phyloP scores from a whole-genome alignment of 306 rosid genomes.

The Gynostemma pentaphyllum region DNA sequence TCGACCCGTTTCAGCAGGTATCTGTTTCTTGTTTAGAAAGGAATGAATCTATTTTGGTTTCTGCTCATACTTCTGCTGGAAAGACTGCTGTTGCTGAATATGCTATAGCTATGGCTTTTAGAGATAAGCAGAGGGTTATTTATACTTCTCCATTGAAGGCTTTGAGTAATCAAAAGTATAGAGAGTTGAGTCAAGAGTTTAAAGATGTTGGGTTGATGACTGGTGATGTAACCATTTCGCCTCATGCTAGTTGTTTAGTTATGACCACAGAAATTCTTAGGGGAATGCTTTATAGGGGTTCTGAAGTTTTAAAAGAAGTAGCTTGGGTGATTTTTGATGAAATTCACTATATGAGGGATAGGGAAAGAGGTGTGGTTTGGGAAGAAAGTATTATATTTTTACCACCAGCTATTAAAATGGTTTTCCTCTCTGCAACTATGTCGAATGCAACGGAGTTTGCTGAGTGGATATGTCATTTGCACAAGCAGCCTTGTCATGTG shows the following conservation, averaged over 20 bases:
- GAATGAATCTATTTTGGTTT: slow-evolving; percentile 79
- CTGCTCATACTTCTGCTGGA: slow-evolving; percentile 97
- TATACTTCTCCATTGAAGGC: slow-evolving; percentile 92
- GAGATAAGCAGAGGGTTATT: slow-evolving; percentile 78
- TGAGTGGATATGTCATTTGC: slow-evolving; percentile 86
- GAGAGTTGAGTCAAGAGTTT: slow-evolving; percentile 81
- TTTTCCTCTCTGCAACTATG: slow-evolving; percentile 89
- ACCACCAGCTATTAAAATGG: slow-evolving; percentile 92
- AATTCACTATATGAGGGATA: slow-evolving; percentile 92
- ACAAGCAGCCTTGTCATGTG: slow-evolving; percentile 91
- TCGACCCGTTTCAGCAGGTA: slow-evolving; percentile 84
- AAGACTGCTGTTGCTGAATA: slow-evolving; percentile 96
- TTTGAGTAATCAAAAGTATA: slow-evolving; percentile 79
- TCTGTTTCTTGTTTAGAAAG: slow-evolving; percentile 83
- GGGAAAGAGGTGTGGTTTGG: slow-evolving; percentile 98
- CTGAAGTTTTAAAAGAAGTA: slow-evolving; percentile 84
- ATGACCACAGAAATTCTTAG: slow-evolving; percentile 93
- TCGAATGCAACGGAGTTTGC: slow-evolving; percentile 95
- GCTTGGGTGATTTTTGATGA: slow-evolving; percentile 97
- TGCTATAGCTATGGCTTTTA: slow-evolving; percentile 88
- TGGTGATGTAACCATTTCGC: slow-evolving; percentile 85
- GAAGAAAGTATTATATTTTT: slow-evolving; percentile 93
- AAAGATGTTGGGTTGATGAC: slow-evolving; percentile 88
- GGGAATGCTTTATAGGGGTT: slow-evolving; percentile 92
- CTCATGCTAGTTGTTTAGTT: slow-evolving; percentile 75